These are phyloP conservation scores for Punctularia strigosozonata DNA, from an alignment of 768 basidiomycete species.

Conservation along the genomic window DNA sequence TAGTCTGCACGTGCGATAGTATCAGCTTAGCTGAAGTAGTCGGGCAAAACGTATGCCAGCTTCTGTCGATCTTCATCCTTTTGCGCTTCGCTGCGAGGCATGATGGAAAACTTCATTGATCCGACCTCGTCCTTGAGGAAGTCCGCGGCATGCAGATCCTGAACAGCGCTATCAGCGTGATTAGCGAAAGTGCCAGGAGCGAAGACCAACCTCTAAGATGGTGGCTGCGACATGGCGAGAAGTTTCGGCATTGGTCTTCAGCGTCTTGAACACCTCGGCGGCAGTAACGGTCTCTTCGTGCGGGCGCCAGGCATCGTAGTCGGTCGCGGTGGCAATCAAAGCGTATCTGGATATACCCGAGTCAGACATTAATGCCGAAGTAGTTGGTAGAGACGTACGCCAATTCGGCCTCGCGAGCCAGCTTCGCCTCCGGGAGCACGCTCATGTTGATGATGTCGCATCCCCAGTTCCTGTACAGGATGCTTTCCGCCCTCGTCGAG, in stretches of 20 bases:
- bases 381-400: constrained; percentile 36
- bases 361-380: background rate
- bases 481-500: constrained; percentile 93
- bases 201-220: too few relatives aligned
- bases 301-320: constrained; percentile 93
- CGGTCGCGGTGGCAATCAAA: constrained; percentile 81
- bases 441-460: constrained; percentile 97
- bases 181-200: too few relatives aligned
- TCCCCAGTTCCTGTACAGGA: constrained; percentile 90
- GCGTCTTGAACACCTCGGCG: constrained; percentile 82
- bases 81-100: constrained; percentile 51
- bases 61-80: constrained; percentile 52
- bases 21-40: constrained; percentile 59
- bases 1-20: too few relatives aligned
- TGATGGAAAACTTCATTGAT: constrained; percentile 77
- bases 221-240: constrained; percentile 64
- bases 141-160: constrained; percentile 48
- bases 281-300: constrained; percentile 77
- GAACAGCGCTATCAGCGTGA: too few relatives aligned
- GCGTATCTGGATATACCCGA: constrained; percentile 61
- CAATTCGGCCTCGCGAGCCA: constrained; percentile 90
- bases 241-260: constrained; percentile 78
- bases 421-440: constrained; percentile 91
- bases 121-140: constrained; percentile 63
- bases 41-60: constrained; percentile 66